These are phyloP conservation scores for Takashimella koratensis DNA, from an alignment of 1,284 basidiomycete species.

Conservation along the genomic window DNA sequence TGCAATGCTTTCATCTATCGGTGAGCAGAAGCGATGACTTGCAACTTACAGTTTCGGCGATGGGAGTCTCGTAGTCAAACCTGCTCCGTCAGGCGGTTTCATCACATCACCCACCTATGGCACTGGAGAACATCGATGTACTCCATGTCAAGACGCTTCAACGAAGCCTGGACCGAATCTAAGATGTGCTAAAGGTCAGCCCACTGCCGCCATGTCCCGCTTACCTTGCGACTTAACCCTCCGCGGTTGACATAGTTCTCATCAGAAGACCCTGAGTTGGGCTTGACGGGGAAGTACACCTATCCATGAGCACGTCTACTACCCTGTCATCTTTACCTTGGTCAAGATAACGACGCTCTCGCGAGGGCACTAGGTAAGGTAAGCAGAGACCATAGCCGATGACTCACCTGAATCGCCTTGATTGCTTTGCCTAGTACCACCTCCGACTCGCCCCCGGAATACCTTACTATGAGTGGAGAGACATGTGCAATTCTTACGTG, in stretches of 20 bases:
- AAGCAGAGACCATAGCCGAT: neutral
- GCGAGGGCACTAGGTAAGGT: constrained; percentile 51
- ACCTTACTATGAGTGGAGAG: constrained; percentile 22
- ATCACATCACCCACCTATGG: no score
- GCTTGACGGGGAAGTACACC: constrained; percentile 21
- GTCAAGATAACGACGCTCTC: constrained; percentile 74
- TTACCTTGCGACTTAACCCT: constrained; percentile 51
- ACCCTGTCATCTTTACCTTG: constrained; percentile 52
- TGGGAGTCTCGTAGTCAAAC: constrained; percentile 60
- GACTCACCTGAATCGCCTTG: constrained; percentile 59
- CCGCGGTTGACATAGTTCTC: constrained; percentile 51
- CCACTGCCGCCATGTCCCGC: no score
- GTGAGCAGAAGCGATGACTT: neutral
- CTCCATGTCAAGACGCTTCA: constrained; percentile 64
- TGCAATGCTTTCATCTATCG: constrained; percentile 60
- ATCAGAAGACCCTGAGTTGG: constrained; percentile 34
- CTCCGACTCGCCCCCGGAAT: constrained; percentile 57
- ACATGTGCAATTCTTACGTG: constrained; percentile 22
- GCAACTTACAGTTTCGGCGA: constrained; percentile 52
- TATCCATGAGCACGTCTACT: neutral
- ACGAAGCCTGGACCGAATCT: constrained; percentile 62
- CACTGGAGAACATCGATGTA: constrained; percentile 61
- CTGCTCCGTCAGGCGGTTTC: no score
- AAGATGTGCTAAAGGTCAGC: constrained; percentile 56
- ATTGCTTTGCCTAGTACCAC: constrained; percentile 73